A percentile compares a stretch with the other conserved stretches of the same genome.
phyloP scores from a whole-genome alignment of 768 basidiomycete species.

The Xerocomellus amylosporus region DNA sequence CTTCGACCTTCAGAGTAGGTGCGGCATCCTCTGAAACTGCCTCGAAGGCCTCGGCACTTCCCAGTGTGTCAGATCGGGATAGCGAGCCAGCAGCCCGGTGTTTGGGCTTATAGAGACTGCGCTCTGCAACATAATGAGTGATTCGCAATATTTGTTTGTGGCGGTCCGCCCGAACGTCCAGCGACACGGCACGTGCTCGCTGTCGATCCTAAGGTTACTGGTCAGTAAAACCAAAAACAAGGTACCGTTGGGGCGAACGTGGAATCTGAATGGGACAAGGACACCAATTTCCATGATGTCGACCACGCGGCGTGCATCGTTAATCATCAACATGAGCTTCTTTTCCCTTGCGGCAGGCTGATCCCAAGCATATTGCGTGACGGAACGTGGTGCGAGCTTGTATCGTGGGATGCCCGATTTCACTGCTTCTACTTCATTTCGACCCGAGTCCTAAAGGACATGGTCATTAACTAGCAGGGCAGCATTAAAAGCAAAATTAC shows the following conservation, averaged over 20 bases:
- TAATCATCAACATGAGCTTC: constrained; percentile 63
- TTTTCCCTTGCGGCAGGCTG: constrained; percentile 82
- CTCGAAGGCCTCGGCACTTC: constrained; percentile 76
- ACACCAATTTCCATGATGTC: constrained; percentile 97
- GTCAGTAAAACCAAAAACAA: constrained; percentile 1
- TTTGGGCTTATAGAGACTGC: constrained; percentile 84
- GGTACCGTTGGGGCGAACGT: constrained; percentile 41
- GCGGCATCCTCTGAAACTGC: constrained; percentile 73
- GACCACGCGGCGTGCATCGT: constrained; percentile 59
- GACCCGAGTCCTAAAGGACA: constrained; percentile 43
- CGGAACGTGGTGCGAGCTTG: constrained; percentile 52
- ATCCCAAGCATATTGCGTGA: constrained; percentile 87
- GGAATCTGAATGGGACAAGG: constrained; percentile 84
- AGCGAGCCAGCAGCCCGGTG: constrained; percentile 44
- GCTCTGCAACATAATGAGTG: constrained; percentile 80
- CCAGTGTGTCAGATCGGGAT: constrained; percentile 65
- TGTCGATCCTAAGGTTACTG: constrained; percentile 45
- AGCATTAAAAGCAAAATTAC: constrained; percentile 38
- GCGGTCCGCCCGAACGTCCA: constrained; percentile 91
- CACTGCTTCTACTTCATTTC: constrained; percentile 36
- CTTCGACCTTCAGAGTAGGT: constrained; percentile 59
- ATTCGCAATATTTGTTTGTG: constrained; percentile 82
- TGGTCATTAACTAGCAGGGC: constrained; percentile 18
- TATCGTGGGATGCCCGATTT: constrained; percentile 47
- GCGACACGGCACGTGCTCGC: constrained; percentile 65